Percentiles rank a stretch among this genome's conserved stretches.
Evolutionary conservation across 2,329 filamentous ascomycete genomes (phyloP).

Genomic region (Cryphonectria radicalis): DNA sequence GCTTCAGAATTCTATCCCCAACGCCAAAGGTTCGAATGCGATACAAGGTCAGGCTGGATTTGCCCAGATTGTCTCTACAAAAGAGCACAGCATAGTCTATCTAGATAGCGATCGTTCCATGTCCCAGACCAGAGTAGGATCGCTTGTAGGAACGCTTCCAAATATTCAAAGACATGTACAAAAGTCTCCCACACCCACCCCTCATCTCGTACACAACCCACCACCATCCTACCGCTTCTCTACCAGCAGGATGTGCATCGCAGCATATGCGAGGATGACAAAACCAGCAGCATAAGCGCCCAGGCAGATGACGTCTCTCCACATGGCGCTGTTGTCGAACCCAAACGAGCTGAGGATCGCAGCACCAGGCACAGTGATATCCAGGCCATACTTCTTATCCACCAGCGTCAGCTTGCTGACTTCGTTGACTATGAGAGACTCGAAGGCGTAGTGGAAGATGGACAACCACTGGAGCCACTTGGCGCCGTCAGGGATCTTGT

Average conservation of each 20-base stretch:
- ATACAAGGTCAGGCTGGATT: constrained; percentile 10
- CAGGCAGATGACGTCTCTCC: constrained; percentile 81
- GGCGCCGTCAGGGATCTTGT: constrained; percentile 84
- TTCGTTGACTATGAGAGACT: constrained; percentile 96
- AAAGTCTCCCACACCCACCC: neutral
- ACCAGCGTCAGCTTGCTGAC: constrained; percentile 87
- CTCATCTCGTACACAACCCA: neutral
- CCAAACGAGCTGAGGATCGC: constrained; percentile 94
- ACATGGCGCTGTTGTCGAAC: constrained; percentile 85
- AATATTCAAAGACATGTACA: constrained; percentile 18
- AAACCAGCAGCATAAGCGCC: constrained; percentile 83
- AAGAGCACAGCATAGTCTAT: constrained; percentile 17
- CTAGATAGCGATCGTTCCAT: constrained; percentile 23
- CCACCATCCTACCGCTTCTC: constrained; percentile 70
- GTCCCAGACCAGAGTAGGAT: neutral
- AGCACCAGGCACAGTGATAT: constrained; percentile 94
- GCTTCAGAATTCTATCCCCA: constrained; percentile 22
- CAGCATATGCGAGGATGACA: constrained; percentile 83
- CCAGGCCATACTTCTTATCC: constrained; percentile 93
- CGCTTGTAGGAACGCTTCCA: constrained; percentile 12
- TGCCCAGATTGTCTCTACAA: constrained; percentile 11
- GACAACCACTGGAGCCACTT: constrained; percentile 91
- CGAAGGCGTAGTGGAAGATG: constrained; percentile 98
- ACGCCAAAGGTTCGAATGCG: constrained; percentile 33
- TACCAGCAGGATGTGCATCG: constrained; percentile 92